A percentile compares a stretch with the other conserved stretches of the same genome.
Evolutionary conservation across 495 filamentous ascomycete genomes (phyloP).

Genomic region (Xylaria curta): DNA sequence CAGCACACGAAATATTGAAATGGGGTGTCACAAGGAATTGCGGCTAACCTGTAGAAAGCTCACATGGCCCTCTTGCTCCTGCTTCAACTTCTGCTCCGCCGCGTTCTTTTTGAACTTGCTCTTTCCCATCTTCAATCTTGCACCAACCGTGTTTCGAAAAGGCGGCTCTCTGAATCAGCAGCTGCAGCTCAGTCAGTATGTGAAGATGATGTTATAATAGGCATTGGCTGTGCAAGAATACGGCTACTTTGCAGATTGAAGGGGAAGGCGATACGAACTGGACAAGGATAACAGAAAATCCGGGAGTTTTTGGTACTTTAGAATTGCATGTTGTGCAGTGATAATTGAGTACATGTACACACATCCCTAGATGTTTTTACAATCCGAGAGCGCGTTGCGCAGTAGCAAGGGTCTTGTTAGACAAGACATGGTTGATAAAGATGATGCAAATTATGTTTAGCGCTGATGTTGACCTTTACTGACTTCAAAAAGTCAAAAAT

Average conservation of each 20-base stretch:
- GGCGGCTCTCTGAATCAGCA: not conserved
- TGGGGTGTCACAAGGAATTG: not conserved
- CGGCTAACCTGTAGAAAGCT: not conserved
- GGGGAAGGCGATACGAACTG: not conserved
- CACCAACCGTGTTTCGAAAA: not conserved
- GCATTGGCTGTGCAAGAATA: not conserved
- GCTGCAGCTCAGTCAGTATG: not conserved
- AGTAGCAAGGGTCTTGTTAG: not conserved
- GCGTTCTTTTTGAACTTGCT: not conserved
- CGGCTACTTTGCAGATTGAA: not conserved
- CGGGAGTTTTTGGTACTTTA: not conserved
- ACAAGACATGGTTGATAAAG: too few species aligned
- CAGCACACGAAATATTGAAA: not conserved
- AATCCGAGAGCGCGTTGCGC: not conserved
- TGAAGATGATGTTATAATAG: not conserved
- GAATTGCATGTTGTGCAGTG: not conserved
- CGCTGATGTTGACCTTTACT: too few species aligned
- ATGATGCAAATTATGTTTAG: too few species aligned
- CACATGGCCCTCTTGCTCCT: not conserved
- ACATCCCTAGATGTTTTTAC: not conserved
- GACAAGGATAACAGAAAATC: not conserved
- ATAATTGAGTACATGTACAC: not conserved
- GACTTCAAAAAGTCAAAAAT: too few species aligned
- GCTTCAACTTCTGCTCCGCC: not conserved
- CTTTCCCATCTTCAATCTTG: not conserved